phyloP scores from a whole-genome alignment of 805 yeast genomes.

The Kuraishia cidri region DNA sequence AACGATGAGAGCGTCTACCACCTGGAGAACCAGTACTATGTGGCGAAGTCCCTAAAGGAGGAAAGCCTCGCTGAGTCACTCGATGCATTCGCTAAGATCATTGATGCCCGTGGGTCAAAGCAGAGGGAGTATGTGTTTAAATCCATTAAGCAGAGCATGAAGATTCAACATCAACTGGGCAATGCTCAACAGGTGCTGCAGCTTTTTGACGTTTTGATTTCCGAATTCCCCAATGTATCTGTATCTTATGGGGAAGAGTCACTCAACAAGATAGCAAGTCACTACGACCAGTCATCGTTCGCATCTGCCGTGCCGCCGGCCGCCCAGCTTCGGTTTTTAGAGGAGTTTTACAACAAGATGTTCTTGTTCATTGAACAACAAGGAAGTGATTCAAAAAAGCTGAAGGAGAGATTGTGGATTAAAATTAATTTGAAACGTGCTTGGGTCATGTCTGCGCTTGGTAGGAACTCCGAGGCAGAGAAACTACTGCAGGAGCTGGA shows the following conservation, averaged over 20 bases:
- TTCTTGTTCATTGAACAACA: constrained; percentile 4
- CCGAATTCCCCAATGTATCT: constrained; percentile 8
- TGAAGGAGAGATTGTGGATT: constrained; percentile 33
- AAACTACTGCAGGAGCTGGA: constrained; percentile 27
- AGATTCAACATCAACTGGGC: constrained; percentile 12
- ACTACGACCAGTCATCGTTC: constrained; percentile 12
- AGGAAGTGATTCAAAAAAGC: constrained; percentile 3
- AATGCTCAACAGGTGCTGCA: constrained; percentile 8
- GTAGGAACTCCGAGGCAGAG: constrained; percentile 21
- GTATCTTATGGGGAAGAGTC: constrained; percentile 18
- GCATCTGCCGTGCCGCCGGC: no score
- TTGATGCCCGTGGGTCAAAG: constrained; percentile 4
- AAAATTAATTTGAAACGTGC: constrained; percentile 37
- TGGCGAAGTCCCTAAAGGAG: constrained; percentile 22
- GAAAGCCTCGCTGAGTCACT: constrained; percentile 17
- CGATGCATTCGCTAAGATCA: constrained; percentile 11
- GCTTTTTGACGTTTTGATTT: constrained; percentile 11
- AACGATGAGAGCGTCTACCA: constrained; percentile 6
- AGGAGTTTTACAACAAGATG: constrained; percentile 12
- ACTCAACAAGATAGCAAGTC: constrained; percentile 16
- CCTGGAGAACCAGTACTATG: constrained; percentile 17
- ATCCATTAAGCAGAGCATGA: constrained; percentile 21
- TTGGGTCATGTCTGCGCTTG: constrained; percentile 21
- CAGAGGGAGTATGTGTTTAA: constrained; percentile 17
- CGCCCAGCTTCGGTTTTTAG: constrained; percentile 9